Conservation (phyloP, 345 rosid species). For the Luvunga scandens region DNA sequence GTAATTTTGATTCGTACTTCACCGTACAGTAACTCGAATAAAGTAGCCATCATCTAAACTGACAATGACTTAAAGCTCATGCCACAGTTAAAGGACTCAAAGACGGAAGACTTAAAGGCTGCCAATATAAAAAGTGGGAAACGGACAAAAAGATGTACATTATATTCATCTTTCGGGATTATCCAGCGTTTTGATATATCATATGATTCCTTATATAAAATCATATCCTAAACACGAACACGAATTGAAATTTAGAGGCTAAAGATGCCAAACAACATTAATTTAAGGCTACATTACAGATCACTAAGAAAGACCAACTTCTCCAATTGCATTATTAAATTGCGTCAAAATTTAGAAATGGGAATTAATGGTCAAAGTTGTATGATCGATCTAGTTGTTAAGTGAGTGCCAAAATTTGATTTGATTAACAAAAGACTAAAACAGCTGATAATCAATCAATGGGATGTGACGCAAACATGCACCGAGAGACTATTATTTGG, state of each 20-base stretch:
- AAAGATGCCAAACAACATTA: not conserved
- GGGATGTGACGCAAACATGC: conserved; percentile 7
- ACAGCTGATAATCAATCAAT: not conserved
- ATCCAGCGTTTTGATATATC: not conserved
- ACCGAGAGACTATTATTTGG: not conserved
- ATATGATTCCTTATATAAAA: not conserved
- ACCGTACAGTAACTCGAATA: no score
- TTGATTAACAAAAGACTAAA: not conserved
- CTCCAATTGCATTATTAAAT: no score
- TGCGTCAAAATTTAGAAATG: not conserved
- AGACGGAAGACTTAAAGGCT: not conserved
- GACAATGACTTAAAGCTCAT: not conserved
- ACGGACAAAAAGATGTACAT: not conserved
- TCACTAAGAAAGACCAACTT: not conserved
- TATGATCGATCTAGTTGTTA: not conserved
- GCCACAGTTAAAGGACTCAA: not conserved
- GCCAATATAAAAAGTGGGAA: not conserved
- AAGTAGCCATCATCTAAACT: no score
- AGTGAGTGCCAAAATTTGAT: not conserved
- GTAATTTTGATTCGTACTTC: no score
- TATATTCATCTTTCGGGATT: not conserved
- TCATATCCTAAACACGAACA: not conserved
- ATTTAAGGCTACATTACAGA: not conserved
- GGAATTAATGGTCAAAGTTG: not conserved
- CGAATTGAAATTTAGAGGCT: not conserved